A percentile compares a stretch with the other conserved stretches of the same genome.
These are phyloP conservation scores for Leptographium flavum DNA, from an alignment of 2,329 filamentous ascomycete genomes.

Conservation along the genomic window DNA sequence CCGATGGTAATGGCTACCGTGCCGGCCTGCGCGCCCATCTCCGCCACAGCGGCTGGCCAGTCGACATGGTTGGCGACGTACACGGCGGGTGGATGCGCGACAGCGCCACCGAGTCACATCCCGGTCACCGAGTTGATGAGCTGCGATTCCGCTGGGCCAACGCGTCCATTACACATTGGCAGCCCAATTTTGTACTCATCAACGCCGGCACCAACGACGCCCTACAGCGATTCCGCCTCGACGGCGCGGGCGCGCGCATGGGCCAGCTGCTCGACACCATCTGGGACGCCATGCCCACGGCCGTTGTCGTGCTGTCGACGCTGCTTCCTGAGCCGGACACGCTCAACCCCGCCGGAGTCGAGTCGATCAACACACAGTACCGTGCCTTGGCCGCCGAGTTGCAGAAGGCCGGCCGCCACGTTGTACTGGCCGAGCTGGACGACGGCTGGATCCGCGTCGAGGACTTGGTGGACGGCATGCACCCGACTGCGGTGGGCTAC, in stretches of 20 bases:
- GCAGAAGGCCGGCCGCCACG: slow-evolving; percentile 7
- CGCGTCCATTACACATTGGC: background rate
- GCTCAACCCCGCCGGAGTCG: slow-evolving; percentile 7
- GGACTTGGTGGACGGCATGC: slow-evolving; percentile 8
- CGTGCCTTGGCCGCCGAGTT: slow-evolving; percentile 1
- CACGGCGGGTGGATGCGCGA: slow-evolving; percentile 1
- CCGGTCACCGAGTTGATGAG: slow-evolving; percentile 5
- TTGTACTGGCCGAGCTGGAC: slow-evolving; percentile 12
- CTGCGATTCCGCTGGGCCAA: too few relatives aligned
- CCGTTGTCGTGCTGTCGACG: slow-evolving; percentile 12
- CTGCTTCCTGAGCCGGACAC: slow-evolving; percentile 10
- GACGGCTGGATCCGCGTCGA: slow-evolving; percentile 7
- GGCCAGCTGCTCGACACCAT: slow-evolving; percentile 11
- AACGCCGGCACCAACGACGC: slow-evolving; percentile 14
- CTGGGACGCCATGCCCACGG: slow-evolving; percentile 9
- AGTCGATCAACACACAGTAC: slow-evolving; percentile 10
- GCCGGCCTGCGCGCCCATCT: slow-evolving; percentile 5
- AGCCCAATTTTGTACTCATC: slow-evolving; percentile 12
- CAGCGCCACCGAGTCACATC: slow-evolving; percentile 4
- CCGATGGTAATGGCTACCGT: slow-evolving; percentile 13
- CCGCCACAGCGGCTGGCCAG: background rate
- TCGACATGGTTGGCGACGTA: slow-evolving; percentile 7
- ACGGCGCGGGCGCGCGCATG: slow-evolving; percentile 8
- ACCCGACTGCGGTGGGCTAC: slow-evolving; percentile 8
- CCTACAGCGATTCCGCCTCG: slow-evolving; percentile 6